Percentiles rank a stretch among this genome's conserved stretches.
Conservation (phyloP, 2,329 filamentous ascomycete species). For the Aspergillus versicolor region DNA sequence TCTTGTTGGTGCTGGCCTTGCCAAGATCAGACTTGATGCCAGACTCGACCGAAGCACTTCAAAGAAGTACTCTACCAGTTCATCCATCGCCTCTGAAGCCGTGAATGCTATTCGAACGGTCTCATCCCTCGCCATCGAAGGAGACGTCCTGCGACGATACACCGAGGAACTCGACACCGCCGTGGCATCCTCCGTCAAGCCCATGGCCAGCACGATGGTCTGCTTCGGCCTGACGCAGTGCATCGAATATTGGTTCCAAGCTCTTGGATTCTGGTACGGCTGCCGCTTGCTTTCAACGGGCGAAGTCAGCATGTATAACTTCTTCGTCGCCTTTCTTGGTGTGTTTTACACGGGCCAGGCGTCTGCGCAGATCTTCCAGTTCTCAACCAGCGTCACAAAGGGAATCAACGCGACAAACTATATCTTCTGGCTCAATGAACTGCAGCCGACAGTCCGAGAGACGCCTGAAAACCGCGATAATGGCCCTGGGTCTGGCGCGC, state of each 20-base stretch:
- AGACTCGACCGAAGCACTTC: slow-evolving; percentile 72
- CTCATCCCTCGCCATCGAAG: slow-evolving; percentile 82
- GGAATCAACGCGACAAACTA: slow-evolving; percentile 79
- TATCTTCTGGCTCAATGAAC: slow-evolving; percentile 80
- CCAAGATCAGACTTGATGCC: slow-evolving; percentile 65
- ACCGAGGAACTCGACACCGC: slow-evolving; percentile 58
- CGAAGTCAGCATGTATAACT: slow-evolving; percentile 78
- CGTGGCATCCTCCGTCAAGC: slow-evolving; percentile 22
- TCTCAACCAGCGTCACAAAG: slow-evolving; percentile 90
- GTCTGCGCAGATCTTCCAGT: slow-evolving; percentile 84
- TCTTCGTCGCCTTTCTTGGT: slow-evolving; percentile 86
- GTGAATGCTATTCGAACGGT: slow-evolving; percentile 93
- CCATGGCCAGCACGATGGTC: slow-evolving; percentile 67
- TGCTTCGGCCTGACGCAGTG: slow-evolving; percentile 78
- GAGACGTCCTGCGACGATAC: slow-evolving; percentile 74
- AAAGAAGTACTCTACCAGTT: slow-evolving; percentile 77
- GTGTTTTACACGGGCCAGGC: slow-evolving; percentile 92
- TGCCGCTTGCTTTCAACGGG: slow-evolving; percentile 68
- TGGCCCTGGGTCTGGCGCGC: slow-evolving; percentile 62
- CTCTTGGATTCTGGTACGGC: slow-evolving; percentile 91
- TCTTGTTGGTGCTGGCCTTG: slow-evolving; percentile 47
- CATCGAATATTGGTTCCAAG: slow-evolving; percentile 77
- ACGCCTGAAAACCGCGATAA: slow-evolving; percentile 72
- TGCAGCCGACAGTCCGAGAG: slow-evolving; percentile 75
- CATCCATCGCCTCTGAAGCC: slow-evolving; percentile 74